Percentiles rank a stretch among this genome's conserved stretches.
These are phyloP conservation scores for Kwoniella pini DNA, from an alignment of 768 basidiomycete genomes.

Conservation along the genomic window DNA sequence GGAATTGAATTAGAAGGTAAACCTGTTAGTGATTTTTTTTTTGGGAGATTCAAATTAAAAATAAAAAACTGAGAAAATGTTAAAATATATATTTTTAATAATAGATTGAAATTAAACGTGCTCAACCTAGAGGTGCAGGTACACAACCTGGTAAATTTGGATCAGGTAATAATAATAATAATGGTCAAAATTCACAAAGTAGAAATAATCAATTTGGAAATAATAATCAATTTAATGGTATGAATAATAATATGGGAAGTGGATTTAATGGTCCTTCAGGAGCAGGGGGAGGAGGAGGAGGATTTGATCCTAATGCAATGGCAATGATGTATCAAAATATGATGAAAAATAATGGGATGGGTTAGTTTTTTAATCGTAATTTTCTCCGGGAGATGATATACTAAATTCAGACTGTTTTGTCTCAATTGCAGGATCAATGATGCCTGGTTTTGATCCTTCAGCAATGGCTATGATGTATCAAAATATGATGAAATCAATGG, in stretches of 20 bases:
- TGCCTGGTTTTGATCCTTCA: conserved; percentile 73
- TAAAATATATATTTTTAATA: no score
- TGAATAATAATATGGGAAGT: conserved; percentile 36
- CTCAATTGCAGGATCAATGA: no score
- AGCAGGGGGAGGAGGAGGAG: conserved; percentile 27
- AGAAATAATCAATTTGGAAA: conserved; percentile 74
- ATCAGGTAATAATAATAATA: conserved; percentile 23
- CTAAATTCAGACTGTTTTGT: no score
- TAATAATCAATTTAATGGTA: conserved; percentile 65
- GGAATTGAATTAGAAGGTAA: conserved; percentile 94
- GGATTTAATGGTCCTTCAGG: neutral
- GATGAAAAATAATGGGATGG: conserved; percentile 56
- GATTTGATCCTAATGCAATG: conserved; percentile 87
- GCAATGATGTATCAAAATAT: conserved; percentile 92
- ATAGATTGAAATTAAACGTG: conserved; percentile 96
- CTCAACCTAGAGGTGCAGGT: conserved; percentile 70
- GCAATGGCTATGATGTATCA: conserved; percentile 91
- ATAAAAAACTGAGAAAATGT: no score
- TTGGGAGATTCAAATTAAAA: no score
- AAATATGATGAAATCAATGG: conserved; percentile 66
- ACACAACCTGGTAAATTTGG: conserved; percentile 39
- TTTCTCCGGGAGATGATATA: no score
- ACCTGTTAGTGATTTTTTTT: no score
- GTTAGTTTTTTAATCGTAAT: conserved; percentile 1
- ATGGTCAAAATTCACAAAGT: no score